These are phyloP conservation scores for Oryza officinalis DNA, from an alignment of 176 grass and related monocot species.

Conservation along the genomic window DNA sequence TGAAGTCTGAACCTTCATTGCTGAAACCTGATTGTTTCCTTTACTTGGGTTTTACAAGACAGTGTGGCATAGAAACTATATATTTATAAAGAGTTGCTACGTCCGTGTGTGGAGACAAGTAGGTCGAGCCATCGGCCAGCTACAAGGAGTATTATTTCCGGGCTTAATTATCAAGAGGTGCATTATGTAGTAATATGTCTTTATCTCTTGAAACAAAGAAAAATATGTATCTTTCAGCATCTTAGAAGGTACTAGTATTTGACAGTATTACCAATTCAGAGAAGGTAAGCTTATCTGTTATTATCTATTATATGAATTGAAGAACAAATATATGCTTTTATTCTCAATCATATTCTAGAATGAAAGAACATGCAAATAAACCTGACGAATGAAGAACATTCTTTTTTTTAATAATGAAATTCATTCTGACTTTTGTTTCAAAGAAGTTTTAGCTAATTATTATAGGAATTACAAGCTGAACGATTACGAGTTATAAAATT, in stretches of 20 bases:
- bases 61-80: neutral
- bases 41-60: neutral
- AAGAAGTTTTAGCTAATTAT: too few species aligned
- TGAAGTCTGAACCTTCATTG: conserved; percentile 13
- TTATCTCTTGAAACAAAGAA: neutral
- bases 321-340: too few species aligned
- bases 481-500: too few species aligned
- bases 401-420: too few species aligned
- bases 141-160: neutral
- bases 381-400: too few species aligned
- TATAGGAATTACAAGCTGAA: too few species aligned
- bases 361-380: too few species aligned
- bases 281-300: too few species aligned
- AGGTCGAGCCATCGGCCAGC: neutral
- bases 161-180: neutral
- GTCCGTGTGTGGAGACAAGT: neutral
- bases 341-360: too few species aligned
- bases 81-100: conserved; percentile 28
- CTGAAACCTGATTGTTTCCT: neutral
- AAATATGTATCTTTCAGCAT: neutral
- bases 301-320: too few species aligned
- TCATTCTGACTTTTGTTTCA: too few species aligned
- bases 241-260: neutral
- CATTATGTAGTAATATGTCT: neutral
- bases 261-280: too few species aligned